Evolutionary conservation across 441 rosid genomes (phyloP), one percentile per base, ranked within the genome.

Genomic region (Euphorbia schlechtendalii): DNA sequence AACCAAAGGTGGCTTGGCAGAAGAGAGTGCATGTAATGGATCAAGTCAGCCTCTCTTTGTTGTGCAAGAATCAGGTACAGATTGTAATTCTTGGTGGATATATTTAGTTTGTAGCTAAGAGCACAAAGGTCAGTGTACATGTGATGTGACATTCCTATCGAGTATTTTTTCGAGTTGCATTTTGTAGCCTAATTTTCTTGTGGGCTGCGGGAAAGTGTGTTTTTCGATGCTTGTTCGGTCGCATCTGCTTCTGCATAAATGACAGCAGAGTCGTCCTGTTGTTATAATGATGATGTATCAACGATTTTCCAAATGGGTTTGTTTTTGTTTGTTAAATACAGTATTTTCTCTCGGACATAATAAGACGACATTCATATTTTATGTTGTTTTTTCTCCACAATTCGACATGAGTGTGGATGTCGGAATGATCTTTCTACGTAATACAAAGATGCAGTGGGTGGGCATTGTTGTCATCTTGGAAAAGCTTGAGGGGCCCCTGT

Each of bases 61-160:
- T 61, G 55, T 53, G 43, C 59, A n/a, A 43, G 58, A 34, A 67
- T 49, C 68, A 34, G 73, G 73, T 64, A 64, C 69, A 57, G 70
- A 59, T 63, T 77, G 74, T 73, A 67, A 65, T 71, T 66, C 61
- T 59, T 65, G 70, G 51, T 64, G 70, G 24, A 32, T 32, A 51
- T 46, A 27, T 41, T 43, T 66, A 32, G 32, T 61, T n/a, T 17
- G 40, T 70, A 56, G 41, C 41, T 65, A 43, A 66, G 71, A 51
- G 58, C 45, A 57, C 46, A 22, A 62, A 45, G 56, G 63, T 24
- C 17, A 52, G 51, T 59, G 68, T 49, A 57, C 64, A 64, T 28
- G 41, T 58, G 59, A 48, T 34, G 13, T 27, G 30, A 27, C 30
- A 27, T 4, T 17, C 22, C 58, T 57, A 51, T 54, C 11, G 53